Conservation (phyloP, 768 basidiomycete species). For the Pulveroboletus frians region DNA sequence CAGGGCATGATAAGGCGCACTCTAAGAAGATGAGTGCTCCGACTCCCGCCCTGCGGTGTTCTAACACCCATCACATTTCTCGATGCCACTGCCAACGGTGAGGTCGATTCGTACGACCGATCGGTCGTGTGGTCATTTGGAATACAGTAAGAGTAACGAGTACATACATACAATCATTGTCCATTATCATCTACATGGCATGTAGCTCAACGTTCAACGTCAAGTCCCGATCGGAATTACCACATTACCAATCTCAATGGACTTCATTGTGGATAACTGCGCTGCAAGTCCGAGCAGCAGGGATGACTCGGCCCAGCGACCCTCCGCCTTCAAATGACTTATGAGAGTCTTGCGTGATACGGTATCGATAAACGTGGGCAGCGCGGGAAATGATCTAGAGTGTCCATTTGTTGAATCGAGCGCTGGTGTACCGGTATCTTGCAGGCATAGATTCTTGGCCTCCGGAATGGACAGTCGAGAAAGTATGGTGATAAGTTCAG, state of each 20-base stretch:
- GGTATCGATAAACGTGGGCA: conserved; percentile 20
- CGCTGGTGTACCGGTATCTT: conserved; percentile 32
- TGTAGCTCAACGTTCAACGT: conserved; percentile 5
- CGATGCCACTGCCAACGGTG: not conserved
- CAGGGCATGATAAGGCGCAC: too few relatives aligned
- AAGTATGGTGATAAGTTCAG: conserved; percentile 50
- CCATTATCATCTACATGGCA: not conserved
- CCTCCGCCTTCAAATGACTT: conserved; percentile 15
- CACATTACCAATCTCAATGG: conserved; percentile 11
- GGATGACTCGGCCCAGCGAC: conserved; percentile 26
- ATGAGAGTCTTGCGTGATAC: conserved; percentile 7
- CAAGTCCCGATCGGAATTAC: not conserved
- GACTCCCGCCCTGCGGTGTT: too few relatives aligned
- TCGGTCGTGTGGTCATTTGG: not conserved
- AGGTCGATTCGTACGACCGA: too few relatives aligned
- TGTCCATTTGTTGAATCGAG: not conserved
- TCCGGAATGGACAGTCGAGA: conserved; percentile 46
- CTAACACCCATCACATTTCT: not conserved
- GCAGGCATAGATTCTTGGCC: conserved; percentile 44
- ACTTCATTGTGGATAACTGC: conserved; percentile 11
- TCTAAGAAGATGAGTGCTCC: too few relatives aligned
- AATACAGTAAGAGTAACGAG: conserved; percentile 2
- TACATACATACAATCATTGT: conserved; percentile 3
- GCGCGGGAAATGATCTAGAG: conserved; percentile 36
- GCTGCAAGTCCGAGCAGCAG: conserved; percentile 9